Evolutionary conservation across 1,139 yeast species (phyloP), one percentile per base, ranked within the genome.

Genomic region (Hansenula lynferdii): DNA sequence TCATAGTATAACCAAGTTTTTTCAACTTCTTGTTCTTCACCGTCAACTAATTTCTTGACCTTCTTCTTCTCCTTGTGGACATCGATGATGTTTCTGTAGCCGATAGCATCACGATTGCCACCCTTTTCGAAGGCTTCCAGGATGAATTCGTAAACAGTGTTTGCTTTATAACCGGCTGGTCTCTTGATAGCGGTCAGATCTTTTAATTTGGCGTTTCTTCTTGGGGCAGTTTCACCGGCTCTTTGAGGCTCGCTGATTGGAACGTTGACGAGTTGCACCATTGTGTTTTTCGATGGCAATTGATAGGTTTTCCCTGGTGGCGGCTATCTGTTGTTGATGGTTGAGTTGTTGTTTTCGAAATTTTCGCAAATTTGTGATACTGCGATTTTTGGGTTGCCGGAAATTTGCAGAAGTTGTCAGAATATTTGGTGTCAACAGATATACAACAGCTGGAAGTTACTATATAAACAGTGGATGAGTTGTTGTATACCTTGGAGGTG

Each of bases 1-100:
- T 94, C 97, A 61, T 73, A 94, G 62, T 69, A 92, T 39, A 72
- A 65, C 99, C 99, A 92, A 38, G 80, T 80, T 68, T 92, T 92
- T 57, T 84, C 85, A 37, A 84, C 82, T 49, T 75, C 69, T 28
- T 64, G 67, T 42, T 78, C 77, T 59, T 83, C 72, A 43, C 97
- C 97, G 47, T 89, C 85, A 36, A 92, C 69, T 42, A 77, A 60
- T 68, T 87, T 90, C 49, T 78, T 80, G 41, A 92, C 74, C 56
- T 70, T 70, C 65, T 87, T 90, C 42, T 69, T 73, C 61, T 92
- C 97, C 39, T 67, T 72, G 62, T 89, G 92, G 40, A 85, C 61
- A 41, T 87, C 90, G 32, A 75, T 50, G 44, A 85, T 66, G 35
- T 80, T 77, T 69, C 99, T 82, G 77, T 85, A 81, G 29, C 86